phyloP scores from a whole-genome alignment of 2,329 filamentous ascomycete species.

The Akanthomyces muscarius region DNA sequence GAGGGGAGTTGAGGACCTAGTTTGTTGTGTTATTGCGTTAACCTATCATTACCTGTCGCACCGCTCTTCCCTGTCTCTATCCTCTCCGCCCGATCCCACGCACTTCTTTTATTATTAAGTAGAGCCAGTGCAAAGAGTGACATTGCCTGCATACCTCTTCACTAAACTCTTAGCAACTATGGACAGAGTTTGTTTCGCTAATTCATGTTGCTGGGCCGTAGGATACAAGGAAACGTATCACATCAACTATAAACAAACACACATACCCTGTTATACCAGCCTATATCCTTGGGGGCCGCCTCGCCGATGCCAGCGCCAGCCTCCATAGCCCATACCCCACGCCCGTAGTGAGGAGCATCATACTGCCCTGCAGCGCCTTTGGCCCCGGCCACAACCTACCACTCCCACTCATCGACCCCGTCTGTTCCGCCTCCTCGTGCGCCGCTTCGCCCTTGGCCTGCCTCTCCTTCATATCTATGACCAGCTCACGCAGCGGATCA shows the following conservation, averaged over 20 bases:
- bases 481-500: slow-evolving; percentile 7
- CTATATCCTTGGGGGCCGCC: slow-evolving; percentile 10
- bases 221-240: too few relatives aligned
- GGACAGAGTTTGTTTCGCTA: too few relatives aligned
- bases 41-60: too few relatives aligned
- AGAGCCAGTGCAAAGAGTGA: too few relatives aligned
- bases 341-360: slow-evolving; percentile 10
- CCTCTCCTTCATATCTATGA: slow-evolving; percentile 6
- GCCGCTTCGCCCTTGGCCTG: background rate
- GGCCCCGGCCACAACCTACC: background rate
- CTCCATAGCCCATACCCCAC: slow-evolving; percentile 13
- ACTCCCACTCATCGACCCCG: too few relatives aligned
- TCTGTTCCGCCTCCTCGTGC: background rate
- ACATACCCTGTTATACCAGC: background rate
- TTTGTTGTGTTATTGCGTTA: too few relatives aligned
- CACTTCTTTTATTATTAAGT: too few relatives aligned
- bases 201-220: too few relatives aligned
- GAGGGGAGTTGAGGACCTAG: background rate
- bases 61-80: too few relatives aligned
- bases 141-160: too few relatives aligned
- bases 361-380: slow-evolving; percentile 7
- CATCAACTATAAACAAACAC: background rate
- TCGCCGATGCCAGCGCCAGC: slow-evolving; percentile 8
- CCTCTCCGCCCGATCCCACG: too few relatives aligned
- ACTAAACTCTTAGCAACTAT: too few relatives aligned